Conservation (phyloP, 2,329 filamentous ascomycete species). For the Colletotrichum somersetense region DNA sequence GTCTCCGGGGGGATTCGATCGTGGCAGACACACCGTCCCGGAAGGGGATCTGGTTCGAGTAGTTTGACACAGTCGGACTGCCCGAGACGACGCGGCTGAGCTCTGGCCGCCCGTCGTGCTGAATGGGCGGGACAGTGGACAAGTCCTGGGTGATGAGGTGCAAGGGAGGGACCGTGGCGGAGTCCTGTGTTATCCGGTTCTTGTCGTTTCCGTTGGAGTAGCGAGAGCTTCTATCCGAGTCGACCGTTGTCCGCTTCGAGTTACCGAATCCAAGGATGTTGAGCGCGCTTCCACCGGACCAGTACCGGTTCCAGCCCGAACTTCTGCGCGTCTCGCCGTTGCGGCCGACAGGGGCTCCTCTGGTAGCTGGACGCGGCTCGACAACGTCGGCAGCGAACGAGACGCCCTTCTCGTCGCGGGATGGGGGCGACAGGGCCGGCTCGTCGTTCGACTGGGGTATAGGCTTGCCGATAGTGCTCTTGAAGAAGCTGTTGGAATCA, state of each 20-base stretch:
- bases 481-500: constrained; percentile 68
- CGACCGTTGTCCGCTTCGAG: constrained; percentile 63
- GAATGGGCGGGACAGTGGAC: constrained; percentile 75
- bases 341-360: constrained; percentile 46
- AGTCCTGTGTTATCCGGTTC: constrained; percentile 71
- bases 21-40: constrained; percentile 71
- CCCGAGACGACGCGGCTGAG: constrained; percentile 76
- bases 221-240: constrained; percentile 67
- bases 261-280: constrained; percentile 73
- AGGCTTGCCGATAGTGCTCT: constrained; percentile 72
- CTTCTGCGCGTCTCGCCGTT: constrained; percentile 68
- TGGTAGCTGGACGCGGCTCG: constrained; percentile 54
- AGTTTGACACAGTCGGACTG: constrained; percentile 77
- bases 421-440: constrained; percentile 45
- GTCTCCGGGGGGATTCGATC: constrained; percentile 64
- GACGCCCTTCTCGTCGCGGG: constrained; percentile 55
- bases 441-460: constrained; percentile 61
- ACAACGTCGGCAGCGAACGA: constrained; percentile 52
- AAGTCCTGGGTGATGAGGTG: constrained; percentile 73
- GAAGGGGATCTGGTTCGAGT: constrained; percentile 62
- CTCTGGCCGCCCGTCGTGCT: constrained; percentile 72
- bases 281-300: constrained; percentile 78
- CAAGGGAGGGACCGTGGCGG: constrained; percentile 77
- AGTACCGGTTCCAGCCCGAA: constrained; percentile 83
- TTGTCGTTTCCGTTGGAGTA: constrained; percentile 59